Evolutionary conservation across 805 yeast genomes (phyloP).

Genomic region (Ogataea haglerorum): DNA sequence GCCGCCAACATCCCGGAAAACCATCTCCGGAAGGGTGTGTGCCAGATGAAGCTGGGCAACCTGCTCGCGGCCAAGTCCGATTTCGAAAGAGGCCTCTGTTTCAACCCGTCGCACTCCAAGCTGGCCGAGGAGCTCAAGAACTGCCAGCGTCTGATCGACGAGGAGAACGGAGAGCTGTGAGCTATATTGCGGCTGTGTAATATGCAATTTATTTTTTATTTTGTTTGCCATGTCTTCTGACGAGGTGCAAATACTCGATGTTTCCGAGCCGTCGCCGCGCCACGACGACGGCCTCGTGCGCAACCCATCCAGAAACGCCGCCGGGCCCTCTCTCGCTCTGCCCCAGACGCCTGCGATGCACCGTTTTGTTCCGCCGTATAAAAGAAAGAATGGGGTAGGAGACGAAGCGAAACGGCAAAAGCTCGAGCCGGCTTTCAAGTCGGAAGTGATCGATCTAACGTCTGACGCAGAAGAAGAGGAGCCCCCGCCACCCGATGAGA

Average conservation of each 20-base stretch:
- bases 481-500: no score
- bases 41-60: conserved; percentile 58
- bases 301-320: not conserved
- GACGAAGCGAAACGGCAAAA: not conserved
- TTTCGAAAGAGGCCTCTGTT: conserved; percentile 71
- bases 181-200: not conserved
- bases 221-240: conserved; percentile 1
- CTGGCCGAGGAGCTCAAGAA: conserved; percentile 46
- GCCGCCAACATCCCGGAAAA: conserved; percentile 64
- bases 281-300: not conserved
- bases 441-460: conserved; percentile 17
- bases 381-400: not conserved
- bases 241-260: not conserved
- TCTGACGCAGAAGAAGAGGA: conserved; percentile 12
- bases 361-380: not conserved
- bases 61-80: conserved; percentile 60
- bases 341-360: not conserved
- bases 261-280: not conserved
- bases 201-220: not conserved
- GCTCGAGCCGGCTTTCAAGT: not conserved
- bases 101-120: conserved; percentile 51
- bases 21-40: conserved; percentile 67
- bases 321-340: not conserved
- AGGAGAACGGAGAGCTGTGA: conserved; percentile 54
- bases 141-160: conserved; percentile 45